Evolutionary conservation across 805 yeast genomes (phyloP).

Genomic region (Candida pseudofarinosa): DNA sequence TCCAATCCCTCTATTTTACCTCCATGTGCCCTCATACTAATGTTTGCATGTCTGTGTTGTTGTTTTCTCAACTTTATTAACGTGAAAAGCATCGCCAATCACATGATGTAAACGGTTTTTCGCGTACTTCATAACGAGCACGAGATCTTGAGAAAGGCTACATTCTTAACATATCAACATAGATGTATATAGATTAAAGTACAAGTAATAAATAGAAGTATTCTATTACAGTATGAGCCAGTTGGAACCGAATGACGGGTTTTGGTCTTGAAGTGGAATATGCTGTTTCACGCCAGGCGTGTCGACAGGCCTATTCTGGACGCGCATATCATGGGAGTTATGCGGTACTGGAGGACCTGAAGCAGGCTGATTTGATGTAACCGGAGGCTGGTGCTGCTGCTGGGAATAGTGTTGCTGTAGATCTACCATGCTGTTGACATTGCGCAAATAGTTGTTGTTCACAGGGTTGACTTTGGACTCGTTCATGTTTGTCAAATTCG

Average conservation of each 20-base stretch:
- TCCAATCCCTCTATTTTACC: conserved; percentile 15
- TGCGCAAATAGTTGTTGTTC: conserved; percentile 13
- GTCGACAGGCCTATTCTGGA: background rate
- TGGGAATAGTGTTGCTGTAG: conserved; percentile 18
- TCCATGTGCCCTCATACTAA: conserved; percentile 8
- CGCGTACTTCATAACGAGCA: background rate
- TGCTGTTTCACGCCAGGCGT: background rate
- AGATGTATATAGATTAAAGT: background rate
- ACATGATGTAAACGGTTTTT: background rate
- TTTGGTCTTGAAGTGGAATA: background rate
- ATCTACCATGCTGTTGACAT: conserved; percentile 32
- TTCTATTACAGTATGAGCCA: conserved; percentile 1
- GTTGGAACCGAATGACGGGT: background rate
- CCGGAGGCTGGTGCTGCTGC: background rate
- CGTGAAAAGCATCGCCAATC: background rate
- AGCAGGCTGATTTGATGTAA: background rate
- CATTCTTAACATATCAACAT: background rate
- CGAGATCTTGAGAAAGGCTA: background rate
- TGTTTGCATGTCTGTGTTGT: background rate
- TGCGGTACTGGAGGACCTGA: background rate
- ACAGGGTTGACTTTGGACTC: conserved; percentile 5
- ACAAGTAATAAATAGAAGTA: background rate
- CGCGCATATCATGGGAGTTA: background rate
- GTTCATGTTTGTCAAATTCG: conserved; percentile 19
- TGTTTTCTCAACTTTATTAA: background rate